phyloP scores from a whole-genome alignment of 352 stramenopile genomes.

The Pythium diclinum region DNA sequence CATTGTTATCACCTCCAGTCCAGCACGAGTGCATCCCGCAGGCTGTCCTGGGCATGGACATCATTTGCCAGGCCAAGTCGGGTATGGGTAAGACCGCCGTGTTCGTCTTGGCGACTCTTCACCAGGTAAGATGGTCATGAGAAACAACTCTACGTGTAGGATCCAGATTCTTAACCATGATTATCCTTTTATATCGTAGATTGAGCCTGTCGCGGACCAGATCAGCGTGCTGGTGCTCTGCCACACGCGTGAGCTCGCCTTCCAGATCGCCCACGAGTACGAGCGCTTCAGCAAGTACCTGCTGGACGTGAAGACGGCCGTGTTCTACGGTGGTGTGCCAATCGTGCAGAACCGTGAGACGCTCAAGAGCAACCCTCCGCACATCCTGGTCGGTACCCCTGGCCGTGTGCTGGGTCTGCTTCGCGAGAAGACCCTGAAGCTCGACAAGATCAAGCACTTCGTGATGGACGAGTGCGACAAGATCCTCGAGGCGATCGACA shows the following conservation, averaged over 20 bases:
- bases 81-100: constrained; percentile 99
- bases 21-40: constrained; percentile 99
- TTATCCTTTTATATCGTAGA: constrained; percentile 31
- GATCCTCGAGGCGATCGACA: constrained; percentile 98
- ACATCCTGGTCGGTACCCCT: constrained; percentile 98
- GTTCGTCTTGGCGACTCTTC: constrained; percentile 98
- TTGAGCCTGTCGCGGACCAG: constrained; percentile 88
- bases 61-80: constrained; percentile 99
- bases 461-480: constrained; percentile 99
- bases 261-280: constrained; percentile 99
- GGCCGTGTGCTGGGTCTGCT: constrained; percentile 91
- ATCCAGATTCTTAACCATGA: constrained; percentile 1
- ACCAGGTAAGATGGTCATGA: constrained; percentile 85
- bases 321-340: constrained; percentile 96
- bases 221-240: constrained; percentile 98
- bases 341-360: constrained; percentile 95
- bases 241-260: constrained; percentile 99
- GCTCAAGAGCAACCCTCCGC: constrained; percentile 95
- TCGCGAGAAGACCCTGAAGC: constrained; percentile 95
- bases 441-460: constrained; percentile 99
- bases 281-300: constrained; percentile 99
- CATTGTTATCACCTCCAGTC: constrained; percentile 46
- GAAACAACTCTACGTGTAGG: not conserved
- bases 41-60: constrained; percentile 99
- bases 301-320: constrained; percentile 94